Percentiles rank a stretch among this genome's conserved stretches.
phyloP scores from a whole-genome alignment of 1,284 basidiomycete genomes.

The Ustilago lituana region DNA sequence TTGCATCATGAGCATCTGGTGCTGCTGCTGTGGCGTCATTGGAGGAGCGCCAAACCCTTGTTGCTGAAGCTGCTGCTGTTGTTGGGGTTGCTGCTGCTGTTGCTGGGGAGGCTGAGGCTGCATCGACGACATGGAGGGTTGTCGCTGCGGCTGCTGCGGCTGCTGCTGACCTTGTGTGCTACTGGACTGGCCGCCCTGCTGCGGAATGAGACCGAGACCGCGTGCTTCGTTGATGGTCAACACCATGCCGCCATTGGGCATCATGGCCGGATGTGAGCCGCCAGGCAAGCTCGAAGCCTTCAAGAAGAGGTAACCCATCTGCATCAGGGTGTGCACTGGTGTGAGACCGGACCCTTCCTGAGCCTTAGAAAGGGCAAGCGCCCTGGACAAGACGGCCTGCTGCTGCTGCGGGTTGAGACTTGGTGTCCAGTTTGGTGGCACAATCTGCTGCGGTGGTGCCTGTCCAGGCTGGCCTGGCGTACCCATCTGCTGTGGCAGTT shows the following conservation, averaged over 20 bases:
- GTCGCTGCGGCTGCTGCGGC: slow-evolving; percentile 25
- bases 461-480: slow-evolving; percentile 24
- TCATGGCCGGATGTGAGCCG: slow-evolving; percentile 40
- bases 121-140: too few species aligned
- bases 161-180: background rate
- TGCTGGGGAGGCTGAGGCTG: slow-evolving; percentile 9
- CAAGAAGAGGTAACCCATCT: slow-evolving; percentile 63
- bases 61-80: slow-evolving; percentile 20
- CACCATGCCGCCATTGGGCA: slow-evolving; percentile 56
- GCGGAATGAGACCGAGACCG: slow-evolving; percentile 55
- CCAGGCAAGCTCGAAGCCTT: slow-evolving; percentile 55
- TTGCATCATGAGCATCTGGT: slow-evolving; percentile 29
- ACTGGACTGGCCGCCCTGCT: slow-evolving; percentile 31
- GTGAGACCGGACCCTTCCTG: slow-evolving; percentile 49
- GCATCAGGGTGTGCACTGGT: slow-evolving; percentile 55
- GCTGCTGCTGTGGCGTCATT: slow-evolving; percentile 40
- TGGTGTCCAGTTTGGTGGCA: slow-evolving; percentile 53
- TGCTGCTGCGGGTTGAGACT: slow-evolving; percentile 58
- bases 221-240: slow-evolving; percentile 61
- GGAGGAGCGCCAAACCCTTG: slow-evolving; percentile 12
- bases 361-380: slow-evolving; percentile 54
- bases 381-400: slow-evolving; percentile 52
- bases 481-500: slow-evolving; percentile 25
- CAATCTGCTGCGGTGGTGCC: slow-evolving; percentile 33
- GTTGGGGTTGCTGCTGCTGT: slow-evolving; percentile 16